These are phyloP conservation scores for Astraeus odoratus DNA, from an alignment of 768 basidiomycete genomes.

Conservation along the genomic window DNA sequence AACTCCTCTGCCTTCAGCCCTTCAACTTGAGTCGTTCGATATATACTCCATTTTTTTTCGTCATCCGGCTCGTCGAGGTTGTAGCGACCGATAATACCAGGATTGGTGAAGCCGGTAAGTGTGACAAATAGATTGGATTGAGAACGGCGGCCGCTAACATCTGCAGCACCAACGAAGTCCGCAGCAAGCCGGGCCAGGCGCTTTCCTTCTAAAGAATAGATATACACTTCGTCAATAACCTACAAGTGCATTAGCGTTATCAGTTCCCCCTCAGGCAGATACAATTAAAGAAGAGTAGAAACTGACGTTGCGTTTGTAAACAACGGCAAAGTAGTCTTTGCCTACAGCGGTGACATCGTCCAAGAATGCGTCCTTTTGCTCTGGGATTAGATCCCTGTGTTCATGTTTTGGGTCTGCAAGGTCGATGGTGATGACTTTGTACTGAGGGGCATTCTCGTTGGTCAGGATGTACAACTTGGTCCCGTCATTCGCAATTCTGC, in stretches of 20 bases:
- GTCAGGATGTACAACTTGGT: conserved; percentile 58
- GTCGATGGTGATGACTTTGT: conserved; percentile 62
- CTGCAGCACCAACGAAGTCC: conserved; percentile 62
- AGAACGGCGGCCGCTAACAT: conserved; percentile 42
- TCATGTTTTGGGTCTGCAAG: conserved; percentile 41
- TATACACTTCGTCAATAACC: conserved; percentile 77
- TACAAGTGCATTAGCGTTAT: conserved; percentile 15
- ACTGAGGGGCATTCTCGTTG: conserved; percentile 56
- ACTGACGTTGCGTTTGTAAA: conserved; percentile 69
- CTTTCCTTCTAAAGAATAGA: conserved; percentile 53
- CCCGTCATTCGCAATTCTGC: conserved; percentile 60
- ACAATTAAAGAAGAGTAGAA: not conserved
- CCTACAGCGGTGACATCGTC: conserved; percentile 42
- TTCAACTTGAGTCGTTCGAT: conserved; percentile 48
- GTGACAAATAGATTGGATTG: conserved; percentile 58
- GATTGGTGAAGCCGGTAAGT: conserved; percentile 64
- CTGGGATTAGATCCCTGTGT: conserved; percentile 58
- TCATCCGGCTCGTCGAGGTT: conserved; percentile 36
- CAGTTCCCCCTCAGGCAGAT: not conserved
- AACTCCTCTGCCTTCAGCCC: conserved; percentile 67
- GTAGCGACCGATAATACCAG: conserved; percentile 59
- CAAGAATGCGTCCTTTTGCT: conserved; percentile 57
- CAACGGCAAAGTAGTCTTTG: conserved; percentile 48
- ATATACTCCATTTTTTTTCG: conserved; percentile 52
- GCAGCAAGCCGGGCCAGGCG: conserved; percentile 49